phyloP scores from a whole-genome alignment of 257 asterid species.

The Craterostigma plantagineum region DNA sequence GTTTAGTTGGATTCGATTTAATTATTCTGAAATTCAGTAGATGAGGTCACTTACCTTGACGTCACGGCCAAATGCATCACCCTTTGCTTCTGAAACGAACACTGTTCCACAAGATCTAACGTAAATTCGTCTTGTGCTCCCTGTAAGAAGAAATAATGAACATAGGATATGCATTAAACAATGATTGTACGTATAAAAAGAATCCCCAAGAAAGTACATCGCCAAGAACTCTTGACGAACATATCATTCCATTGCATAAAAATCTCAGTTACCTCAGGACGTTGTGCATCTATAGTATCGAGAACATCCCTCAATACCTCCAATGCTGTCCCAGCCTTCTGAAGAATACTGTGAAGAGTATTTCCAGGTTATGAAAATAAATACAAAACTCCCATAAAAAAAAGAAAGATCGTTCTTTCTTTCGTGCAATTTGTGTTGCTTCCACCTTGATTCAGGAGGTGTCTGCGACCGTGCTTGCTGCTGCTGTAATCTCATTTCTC shows the following conservation, averaged over 20 bases:
- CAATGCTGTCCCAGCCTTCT: constrained; percentile 75
- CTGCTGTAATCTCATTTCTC: constrained; percentile 16
- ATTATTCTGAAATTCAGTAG: too few species aligned
- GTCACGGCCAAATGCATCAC: constrained; percentile 74
- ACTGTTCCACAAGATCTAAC: constrained; percentile 87
- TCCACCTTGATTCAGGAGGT: constrained; percentile 60
- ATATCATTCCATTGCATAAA: not conserved
- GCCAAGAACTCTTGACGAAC: too few species aligned
- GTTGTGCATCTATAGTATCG: constrained; percentile 46
- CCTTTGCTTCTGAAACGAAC: constrained; percentile 68
- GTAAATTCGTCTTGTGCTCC: constrained; percentile 95
- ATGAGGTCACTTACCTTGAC: constrained; percentile 70
- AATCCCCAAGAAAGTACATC: too few species aligned
- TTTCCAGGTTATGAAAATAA: constrained; percentile 3
- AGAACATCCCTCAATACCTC: constrained; percentile 92
- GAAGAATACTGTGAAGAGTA: constrained; percentile 44
- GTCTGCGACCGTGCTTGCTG: constrained; percentile 18
- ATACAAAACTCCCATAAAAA: too few species aligned
- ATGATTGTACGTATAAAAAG: too few species aligned
- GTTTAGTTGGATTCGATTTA: too few species aligned
- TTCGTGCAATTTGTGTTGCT: constrained; percentile 5
- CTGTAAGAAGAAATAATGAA: constrained; percentile 20
- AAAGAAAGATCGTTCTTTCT: too few species aligned
- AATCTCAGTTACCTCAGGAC: constrained; percentile 40
- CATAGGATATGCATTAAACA: not conserved